phyloP scores from a whole-genome alignment of 148 eudicot species.

The Vaccinium vitisidaea region DNA sequence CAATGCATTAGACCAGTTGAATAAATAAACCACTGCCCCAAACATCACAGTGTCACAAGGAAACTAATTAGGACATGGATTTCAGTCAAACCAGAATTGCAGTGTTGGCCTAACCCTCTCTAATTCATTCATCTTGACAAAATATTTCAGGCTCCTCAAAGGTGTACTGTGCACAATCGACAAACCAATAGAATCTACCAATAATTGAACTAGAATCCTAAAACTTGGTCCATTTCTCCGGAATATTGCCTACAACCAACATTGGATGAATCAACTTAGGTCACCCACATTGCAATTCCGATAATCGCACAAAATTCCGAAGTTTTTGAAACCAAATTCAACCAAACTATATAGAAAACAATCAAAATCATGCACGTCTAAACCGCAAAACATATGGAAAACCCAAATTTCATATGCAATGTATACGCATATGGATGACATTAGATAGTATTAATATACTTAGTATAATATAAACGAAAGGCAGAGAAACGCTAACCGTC shows the following conservation, averaged over 20 bases:
- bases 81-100: background rate
- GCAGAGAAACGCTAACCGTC: constrained; percentile 56
- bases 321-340: background rate
- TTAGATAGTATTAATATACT: background rate
- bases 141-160: background rate
- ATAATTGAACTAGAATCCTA: background rate
- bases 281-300: background rate
- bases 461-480: background rate
- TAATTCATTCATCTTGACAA: background rate
- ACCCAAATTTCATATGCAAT: background rate
- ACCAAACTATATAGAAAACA: background rate
- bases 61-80: background rate
- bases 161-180: background rate
- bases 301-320: background rate
- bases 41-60: background rate
- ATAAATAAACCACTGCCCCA: background rate
- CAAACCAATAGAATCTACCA: background rate
- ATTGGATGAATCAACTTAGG: background rate
- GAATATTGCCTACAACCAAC: background rate
- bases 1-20: constrained; percentile 3
- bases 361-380: background rate
- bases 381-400: background rate
- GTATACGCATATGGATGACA: background rate
- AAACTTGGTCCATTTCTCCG: background rate
- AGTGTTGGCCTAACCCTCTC: background rate